Conservation (phyloP, 352 stramenopile genomes). For the Pythium guiyangense region DNA sequence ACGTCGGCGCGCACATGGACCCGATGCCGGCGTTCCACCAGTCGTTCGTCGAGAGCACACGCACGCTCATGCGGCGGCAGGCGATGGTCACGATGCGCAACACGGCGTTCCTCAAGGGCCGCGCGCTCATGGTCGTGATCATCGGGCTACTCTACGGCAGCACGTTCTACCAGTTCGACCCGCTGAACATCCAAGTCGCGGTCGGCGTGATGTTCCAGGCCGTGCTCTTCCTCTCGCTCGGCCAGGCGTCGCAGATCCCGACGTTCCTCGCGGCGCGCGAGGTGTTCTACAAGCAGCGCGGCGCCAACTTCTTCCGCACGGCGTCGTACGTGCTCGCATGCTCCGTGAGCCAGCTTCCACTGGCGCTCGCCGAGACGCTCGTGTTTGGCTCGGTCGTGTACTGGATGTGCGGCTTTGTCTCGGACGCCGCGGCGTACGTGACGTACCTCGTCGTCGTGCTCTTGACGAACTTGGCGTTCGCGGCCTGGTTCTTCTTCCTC, state of each 20-base stretch:
- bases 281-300: constrained; percentile 80
- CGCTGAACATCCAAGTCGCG: constrained; percentile 23
- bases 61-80: constrained; percentile 27
- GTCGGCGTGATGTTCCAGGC: constrained; percentile 75
- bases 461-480: constrained; percentile 42
- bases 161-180: constrained; percentile 33
- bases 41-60: not conserved
- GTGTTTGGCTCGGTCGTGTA: constrained; percentile 73
- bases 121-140: constrained; percentile 30
- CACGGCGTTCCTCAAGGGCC: constrained; percentile 24
- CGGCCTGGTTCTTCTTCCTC: constrained; percentile 48
- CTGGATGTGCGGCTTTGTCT: constrained; percentile 57
- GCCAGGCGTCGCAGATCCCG: constrained; percentile 67
- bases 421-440: constrained; percentile 23
- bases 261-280: constrained; percentile 51
- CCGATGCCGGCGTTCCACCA: constrained; percentile 1
- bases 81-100: constrained; percentile 49
- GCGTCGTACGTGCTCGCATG: constrained; percentile 55
- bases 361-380: constrained; percentile 40
- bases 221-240: constrained; percentile 71
- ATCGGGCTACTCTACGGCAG: constrained; percentile 39
- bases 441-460: constrained; percentile 41
- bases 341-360: constrained; percentile 25
- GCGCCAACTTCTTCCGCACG: constrained; percentile 66
- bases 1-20: constrained; percentile 1